Evolutionary conservation across 2,329 filamentous ascomycete genomes (phyloP), one percentile per base, ranked within the genome.

Genomic region (Samsoniella hepiali): DNA sequence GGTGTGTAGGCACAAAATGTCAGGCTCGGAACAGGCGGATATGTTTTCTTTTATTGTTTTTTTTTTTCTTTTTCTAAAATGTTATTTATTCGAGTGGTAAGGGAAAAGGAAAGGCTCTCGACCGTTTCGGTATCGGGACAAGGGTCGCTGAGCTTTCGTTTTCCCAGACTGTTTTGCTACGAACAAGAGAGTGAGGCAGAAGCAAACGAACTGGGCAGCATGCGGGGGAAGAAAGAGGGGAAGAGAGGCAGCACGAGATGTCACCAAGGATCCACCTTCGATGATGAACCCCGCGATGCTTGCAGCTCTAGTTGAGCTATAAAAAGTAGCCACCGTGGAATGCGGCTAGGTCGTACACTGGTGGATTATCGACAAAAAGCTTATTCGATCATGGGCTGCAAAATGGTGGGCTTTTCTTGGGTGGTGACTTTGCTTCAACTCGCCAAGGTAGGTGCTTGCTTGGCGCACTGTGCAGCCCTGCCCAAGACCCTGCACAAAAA

Each of bases 231-330:
- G 47, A 44, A 45, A 27, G 31, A 58, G 56, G 40, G 22, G 38
- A 22, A 45, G 13, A 61, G 38, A 34, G 57, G 58, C 36, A 44
- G 22, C 31, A 50, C 32, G 22, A 53, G 15, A 54, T 54, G 47
- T 44, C 49, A 60, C 58, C 40, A 6, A 3, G 58, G 49, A 49
- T 53, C 58, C 58, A 61, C 58, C 49, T 42, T 5, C 22, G 49
- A 45, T 51, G 22, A 60, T 34, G 58, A 53, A 45, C 58, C 58
- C 58, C 34, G 57, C 57, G 58, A 61, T 61, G 58, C 58, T 36
- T 27, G 29, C 40, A 32, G 49, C 17, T 61, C 38, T 32, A 36
- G 29, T 10, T 17, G 10, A 27, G 36, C 45, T 51, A 27, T 38
- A 50, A 50, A 51, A 31, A 15, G 11, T 29, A 27, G n/a, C 22